A percentile compares a stretch with the other conserved stretches of the same genome.
Conservation (phyloP, 352 stramenopile genomes). For the Albugo candida region DNA sequence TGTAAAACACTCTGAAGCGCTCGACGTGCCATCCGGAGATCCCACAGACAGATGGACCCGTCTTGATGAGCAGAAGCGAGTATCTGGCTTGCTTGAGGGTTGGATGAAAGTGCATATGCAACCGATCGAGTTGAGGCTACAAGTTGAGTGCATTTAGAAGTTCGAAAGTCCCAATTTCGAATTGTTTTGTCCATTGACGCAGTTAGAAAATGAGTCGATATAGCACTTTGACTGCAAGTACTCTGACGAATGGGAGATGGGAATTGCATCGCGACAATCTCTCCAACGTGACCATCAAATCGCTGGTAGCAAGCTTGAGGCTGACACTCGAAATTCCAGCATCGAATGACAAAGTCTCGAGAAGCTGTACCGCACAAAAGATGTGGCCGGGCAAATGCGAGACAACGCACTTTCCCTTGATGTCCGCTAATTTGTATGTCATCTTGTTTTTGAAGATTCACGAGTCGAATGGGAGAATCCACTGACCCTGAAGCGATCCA, state of each 20-base stretch:
- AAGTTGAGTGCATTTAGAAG: constrained; percentile 24
- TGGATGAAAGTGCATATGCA: constrained; percentile 25
- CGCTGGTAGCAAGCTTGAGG: constrained; percentile 8
- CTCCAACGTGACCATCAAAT: constrained; percentile 40
- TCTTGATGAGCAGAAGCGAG: constrained; percentile 38
- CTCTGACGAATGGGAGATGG: too few species aligned
- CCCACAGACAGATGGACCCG: constrained; percentile 36
- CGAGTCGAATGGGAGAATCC: constrained; percentile 36
- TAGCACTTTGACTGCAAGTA: too few species aligned
- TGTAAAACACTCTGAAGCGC: constrained; percentile 13
- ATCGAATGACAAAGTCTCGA: constrained; percentile 22
- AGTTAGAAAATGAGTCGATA: constrained; percentile 11
- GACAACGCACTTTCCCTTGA: constrained; percentile 21
- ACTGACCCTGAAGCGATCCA: constrained; percentile 36
- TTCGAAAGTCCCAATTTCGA: constrained; percentile 47
- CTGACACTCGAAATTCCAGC: constrained; percentile 23
- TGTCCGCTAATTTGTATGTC: constrained; percentile 18
- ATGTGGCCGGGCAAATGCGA: constrained; percentile 19
- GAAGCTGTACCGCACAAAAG: constrained; percentile 22
- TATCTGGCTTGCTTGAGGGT: constrained; percentile 12
- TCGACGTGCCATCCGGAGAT: constrained; percentile 18
- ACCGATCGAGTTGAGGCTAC: constrained; percentile 15
- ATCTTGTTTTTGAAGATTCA: constrained; percentile 13
- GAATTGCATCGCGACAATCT: constrained; percentile 13
- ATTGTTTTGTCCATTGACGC: constrained; percentile 36